Percentiles rank a stretch among this genome's conserved stretches.
phyloP scores from a whole-genome alignment of 2,329 filamentous ascomycete genomes.

The Aspergillus hiratsukae region DNA sequence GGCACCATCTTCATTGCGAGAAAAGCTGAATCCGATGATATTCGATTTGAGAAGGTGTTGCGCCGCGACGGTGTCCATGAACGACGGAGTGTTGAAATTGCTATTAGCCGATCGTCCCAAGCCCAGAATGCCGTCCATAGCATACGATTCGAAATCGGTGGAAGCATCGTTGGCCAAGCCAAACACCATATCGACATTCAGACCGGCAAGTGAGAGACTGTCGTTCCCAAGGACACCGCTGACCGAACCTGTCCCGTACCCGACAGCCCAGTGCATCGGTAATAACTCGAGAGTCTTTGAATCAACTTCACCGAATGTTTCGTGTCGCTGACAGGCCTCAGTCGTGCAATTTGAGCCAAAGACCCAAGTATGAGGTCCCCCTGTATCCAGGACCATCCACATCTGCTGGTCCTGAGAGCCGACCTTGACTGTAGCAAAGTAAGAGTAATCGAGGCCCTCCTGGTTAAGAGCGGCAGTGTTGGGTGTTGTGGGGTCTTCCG shows the following conservation, averaged over 20 bases:
- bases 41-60: conserved; percentile 59
- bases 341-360: conserved; percentile 67
- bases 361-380: conserved; percentile 70
- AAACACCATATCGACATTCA: conserved; percentile 62
- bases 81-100: conserved; percentile 53
- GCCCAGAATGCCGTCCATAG: conserved; percentile 84
- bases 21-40: conserved; percentile 67
- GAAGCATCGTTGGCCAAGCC: conserved; percentile 70
- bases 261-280: conserved; percentile 57
- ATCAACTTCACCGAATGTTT: conserved; percentile 61
- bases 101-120: conserved; percentile 60
- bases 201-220: conserved; percentile 60
- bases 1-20: conserved; percentile 59
- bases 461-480: conserved; percentile 50
- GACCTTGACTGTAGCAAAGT: conserved; percentile 49
- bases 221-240: conserved; percentile 64
- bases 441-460: conserved; percentile 52
- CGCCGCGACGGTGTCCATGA: conserved; percentile 59
- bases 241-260: conserved; percentile 74
- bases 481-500: conserved; percentile 35
- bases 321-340: conserved; percentile 64
- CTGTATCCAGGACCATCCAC: conserved; percentile 53
- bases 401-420: conserved; percentile 49
- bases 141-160: conserved; percentile 69
- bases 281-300: conserved; percentile 60